These are phyloP conservation scores for Cadophora sp. DNA, from an alignment of 2,329 filamentous ascomycete species.

Conservation along the genomic window DNA sequence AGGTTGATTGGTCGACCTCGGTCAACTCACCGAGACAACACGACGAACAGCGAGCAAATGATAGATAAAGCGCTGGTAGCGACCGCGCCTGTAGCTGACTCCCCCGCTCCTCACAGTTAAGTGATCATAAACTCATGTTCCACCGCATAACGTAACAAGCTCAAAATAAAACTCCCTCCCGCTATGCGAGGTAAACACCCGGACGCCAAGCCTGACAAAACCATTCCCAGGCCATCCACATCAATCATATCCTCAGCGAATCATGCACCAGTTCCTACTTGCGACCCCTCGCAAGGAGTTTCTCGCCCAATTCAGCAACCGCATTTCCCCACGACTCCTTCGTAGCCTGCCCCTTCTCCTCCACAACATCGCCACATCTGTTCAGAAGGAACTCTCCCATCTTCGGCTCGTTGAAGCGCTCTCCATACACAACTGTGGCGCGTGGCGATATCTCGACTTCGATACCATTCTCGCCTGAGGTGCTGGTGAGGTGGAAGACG, in stretches of 20 bases:
- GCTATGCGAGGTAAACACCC: conserved; percentile 6
- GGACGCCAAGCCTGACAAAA: not conserved
- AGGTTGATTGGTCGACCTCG: no score
- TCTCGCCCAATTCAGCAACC: conserved; percentile 60
- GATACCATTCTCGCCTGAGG: conserved; percentile 55
- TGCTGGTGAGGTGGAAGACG: conserved; percentile 59
- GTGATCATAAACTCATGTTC: not conserved
- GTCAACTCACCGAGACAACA: no score
- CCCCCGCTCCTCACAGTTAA: not conserved
- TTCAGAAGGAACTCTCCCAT: conserved; percentile 74
- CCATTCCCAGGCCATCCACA: not conserved
- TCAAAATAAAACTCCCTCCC: not conserved
- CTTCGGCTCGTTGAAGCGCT: conserved; percentile 77
- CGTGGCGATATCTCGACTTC: conserved; percentile 59
- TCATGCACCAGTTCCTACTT: conserved; percentile 46
- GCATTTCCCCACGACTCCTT: conserved; percentile 59
- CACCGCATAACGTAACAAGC: not conserved
- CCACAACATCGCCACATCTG: conserved; percentile 51
- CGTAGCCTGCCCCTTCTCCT: conserved; percentile 45
- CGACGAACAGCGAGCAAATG: no score
- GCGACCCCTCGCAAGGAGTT: conserved; percentile 60
- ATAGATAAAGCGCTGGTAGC: no score
- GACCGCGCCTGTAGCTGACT: no score
- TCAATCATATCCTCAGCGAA: not conserved
- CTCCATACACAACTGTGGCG: conserved; percentile 76